phyloP scores from a whole-genome alignment of 345 rosid genomes.

The Euphorbia lathyris region DNA sequence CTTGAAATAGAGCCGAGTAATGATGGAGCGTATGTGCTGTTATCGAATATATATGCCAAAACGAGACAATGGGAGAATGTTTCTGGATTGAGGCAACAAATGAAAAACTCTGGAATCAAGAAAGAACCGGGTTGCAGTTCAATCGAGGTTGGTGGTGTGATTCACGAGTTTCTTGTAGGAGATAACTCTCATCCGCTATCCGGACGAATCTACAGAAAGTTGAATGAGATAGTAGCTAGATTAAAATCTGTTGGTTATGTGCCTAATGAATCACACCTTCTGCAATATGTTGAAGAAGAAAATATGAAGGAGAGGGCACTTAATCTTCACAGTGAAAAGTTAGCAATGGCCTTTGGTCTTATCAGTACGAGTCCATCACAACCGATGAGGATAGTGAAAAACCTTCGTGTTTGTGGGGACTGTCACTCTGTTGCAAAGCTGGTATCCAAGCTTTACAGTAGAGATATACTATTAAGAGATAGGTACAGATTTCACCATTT shows the following conservation, averaged over 20 bases:
- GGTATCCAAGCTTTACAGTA: slow-evolving; percentile 47
- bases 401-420: slow-evolving; percentile 65
- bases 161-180: slow-evolving; percentile 64
- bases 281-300: slow-evolving; percentile 65
- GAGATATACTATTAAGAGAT: slow-evolving; percentile 59
- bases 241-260: slow-evolving; percentile 48
- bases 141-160: slow-evolving; percentile 56
- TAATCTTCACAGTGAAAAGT: slow-evolving; percentile 60
- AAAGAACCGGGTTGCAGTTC: slow-evolving; percentile 79
- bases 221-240: slow-evolving; percentile 44
- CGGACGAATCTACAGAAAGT: slow-evolving; percentile 46
- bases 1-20: slow-evolving; percentile 61
- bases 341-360: slow-evolving; percentile 68
- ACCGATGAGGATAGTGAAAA: slow-evolving; percentile 56
- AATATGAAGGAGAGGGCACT: slow-evolving; percentile 60
- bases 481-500: slow-evolving; percentile 68
- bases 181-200: slow-evolving; percentile 54
- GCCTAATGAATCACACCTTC: slow-evolving; percentile 53
- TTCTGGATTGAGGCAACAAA: slow-evolving; percentile 52
- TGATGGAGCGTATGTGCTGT: slow-evolving; percentile 57
- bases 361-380: slow-evolving; percentile 42
- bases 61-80: slow-evolving; percentile 55
- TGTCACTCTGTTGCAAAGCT: slow-evolving; percentile 68
- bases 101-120: slow-evolving; percentile 61
- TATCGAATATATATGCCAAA: slow-evolving; percentile 71